Conservation (phyloP, 2,329 filamentous ascomycete species). For the Didymosphaeria variabile region DNA sequence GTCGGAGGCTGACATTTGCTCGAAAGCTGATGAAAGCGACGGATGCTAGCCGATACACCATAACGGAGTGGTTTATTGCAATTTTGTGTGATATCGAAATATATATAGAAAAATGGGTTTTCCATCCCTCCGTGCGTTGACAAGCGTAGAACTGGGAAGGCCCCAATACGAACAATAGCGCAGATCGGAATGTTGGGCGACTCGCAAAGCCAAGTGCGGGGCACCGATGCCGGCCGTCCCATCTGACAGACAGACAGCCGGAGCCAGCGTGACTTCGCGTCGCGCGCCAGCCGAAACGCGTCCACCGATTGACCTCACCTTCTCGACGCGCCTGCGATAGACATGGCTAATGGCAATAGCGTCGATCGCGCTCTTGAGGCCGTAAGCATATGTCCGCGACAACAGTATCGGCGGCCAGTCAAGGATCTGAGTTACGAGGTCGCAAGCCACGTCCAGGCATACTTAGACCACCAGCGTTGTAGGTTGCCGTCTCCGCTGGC, state of each 20-base stretch:
- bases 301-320: neutral
- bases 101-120: neutral
- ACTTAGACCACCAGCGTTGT: slow-evolving; percentile 48
- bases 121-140: no score
- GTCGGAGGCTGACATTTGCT: slow-evolving; percentile 29
- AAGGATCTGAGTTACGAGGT: slow-evolving; percentile 47
- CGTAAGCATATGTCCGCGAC: slow-evolving; percentile 36
- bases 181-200: neutral
- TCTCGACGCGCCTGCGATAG: neutral
- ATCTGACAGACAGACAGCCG: neutral
- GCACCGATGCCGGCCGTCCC: neutral
- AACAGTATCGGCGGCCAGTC: slow-evolving; percentile 38
- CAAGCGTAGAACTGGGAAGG: no score
- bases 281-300: neutral
- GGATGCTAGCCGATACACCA: slow-evolving; percentile 35
- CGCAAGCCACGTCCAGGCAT: slow-evolving; percentile 47
- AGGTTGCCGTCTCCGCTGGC: slow-evolving; percentile 7
- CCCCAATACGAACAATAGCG: no score
- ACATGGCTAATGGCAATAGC: neutral
- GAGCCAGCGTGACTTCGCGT: slow-evolving; percentile 14
- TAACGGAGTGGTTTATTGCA: slow-evolving; percentile 4
- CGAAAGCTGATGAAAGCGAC: slow-evolving; percentile 32
- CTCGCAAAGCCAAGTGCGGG: neutral
- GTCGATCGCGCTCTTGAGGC: slow-evolving; percentile 31
- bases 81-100: neutral